A percentile compares a stretch with the other conserved stretches of the same genome.
These are phyloP conservation scores for Abrus precatorius DNA, from an alignment of 306 rosid species.

Conservation along the genomic window DNA sequence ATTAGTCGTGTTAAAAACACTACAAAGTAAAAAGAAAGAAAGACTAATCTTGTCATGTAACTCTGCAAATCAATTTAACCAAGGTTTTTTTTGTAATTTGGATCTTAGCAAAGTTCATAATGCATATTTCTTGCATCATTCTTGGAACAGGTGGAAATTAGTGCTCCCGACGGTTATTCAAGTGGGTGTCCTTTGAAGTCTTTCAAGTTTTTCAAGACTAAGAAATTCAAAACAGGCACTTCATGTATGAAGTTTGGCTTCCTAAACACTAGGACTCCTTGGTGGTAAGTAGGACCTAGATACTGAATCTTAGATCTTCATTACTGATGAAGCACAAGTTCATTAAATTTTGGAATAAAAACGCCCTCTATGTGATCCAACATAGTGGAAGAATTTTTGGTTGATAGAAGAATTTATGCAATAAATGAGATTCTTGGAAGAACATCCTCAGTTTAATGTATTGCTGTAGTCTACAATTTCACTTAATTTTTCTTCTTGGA, in stretches of 20 bases:
- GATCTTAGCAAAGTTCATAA: constrained; percentile 6
- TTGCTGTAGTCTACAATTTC: not conserved
- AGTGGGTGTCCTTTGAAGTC: constrained; percentile 76
- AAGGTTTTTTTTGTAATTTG: not conserved
- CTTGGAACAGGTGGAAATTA: constrained; percentile 63
- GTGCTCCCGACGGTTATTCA: constrained; percentile 61
- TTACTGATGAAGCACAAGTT: constrained; percentile 24
- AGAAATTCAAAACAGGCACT: constrained; percentile 56
- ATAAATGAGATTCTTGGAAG: not conserved
- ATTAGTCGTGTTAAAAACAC: not conserved
- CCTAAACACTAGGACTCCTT: constrained; percentile 77
- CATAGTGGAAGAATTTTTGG: not conserved
- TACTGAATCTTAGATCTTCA: constrained; percentile 2
- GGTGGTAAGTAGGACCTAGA: constrained; percentile 70
- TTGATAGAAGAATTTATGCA: constrained; percentile 12
- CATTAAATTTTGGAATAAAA: not conserved
- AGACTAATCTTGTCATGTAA: constrained; percentile 14
- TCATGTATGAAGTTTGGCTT: constrained; percentile 50
- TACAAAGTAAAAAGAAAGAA: not conserved
- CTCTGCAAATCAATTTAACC: constrained; percentile 14
- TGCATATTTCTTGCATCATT: not conserved
- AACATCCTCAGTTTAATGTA: constrained; percentile 4
- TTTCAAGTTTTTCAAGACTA: constrained; percentile 74
- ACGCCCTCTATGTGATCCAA: not conserved
- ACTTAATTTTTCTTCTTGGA: not conserved